phyloP scores from a whole-genome alignment of 371 early-diverging fungal genomes.

The Synchytrium microbalum region DNA sequence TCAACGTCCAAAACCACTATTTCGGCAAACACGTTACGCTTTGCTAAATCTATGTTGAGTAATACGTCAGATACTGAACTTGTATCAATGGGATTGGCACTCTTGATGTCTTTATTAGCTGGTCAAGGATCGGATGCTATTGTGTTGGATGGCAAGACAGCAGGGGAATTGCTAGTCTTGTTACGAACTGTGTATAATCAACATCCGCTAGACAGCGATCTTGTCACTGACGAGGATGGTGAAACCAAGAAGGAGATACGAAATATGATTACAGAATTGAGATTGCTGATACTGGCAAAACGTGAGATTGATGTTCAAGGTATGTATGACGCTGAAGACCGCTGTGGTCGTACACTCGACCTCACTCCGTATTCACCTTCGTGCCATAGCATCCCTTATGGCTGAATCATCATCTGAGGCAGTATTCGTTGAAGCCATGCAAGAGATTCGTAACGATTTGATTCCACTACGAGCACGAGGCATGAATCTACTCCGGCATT shows the following conservation, averaged over 20 bases:
- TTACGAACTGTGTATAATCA: not conserved
- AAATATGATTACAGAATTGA: not conserved
- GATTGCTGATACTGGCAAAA: not conserved
- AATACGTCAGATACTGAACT: constrained; percentile 10
- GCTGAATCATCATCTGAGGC: constrained; percentile 33
- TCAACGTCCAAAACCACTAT: not conserved
- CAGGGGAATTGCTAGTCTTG: not conserved
- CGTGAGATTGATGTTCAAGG: too few relatives aligned
- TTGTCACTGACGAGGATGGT: not conserved
- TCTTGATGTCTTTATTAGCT: constrained; percentile 11
- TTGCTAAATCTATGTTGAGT: not conserved
- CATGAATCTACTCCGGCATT: constrained; percentile 62
- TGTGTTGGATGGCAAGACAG: not conserved
- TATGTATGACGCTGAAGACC: too few relatives aligned
- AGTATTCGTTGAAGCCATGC: constrained; percentile 64
- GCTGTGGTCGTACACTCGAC: too few relatives aligned
- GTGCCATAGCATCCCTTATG: too few relatives aligned
- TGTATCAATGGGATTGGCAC: constrained; percentile 14
- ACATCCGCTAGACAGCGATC: not conserved
- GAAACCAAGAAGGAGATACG: not conserved
- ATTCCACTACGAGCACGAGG: constrained; percentile 86
- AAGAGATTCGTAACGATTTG: constrained; percentile 65
- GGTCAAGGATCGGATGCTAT: constrained; percentile 1
- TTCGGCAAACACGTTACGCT: not conserved
- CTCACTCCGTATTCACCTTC: too few relatives aligned